Base-by-base conservation (phyloP, 2,329 filamentous ascomycete genomes). In the Calonectria pseudoturangicola region DNA sequence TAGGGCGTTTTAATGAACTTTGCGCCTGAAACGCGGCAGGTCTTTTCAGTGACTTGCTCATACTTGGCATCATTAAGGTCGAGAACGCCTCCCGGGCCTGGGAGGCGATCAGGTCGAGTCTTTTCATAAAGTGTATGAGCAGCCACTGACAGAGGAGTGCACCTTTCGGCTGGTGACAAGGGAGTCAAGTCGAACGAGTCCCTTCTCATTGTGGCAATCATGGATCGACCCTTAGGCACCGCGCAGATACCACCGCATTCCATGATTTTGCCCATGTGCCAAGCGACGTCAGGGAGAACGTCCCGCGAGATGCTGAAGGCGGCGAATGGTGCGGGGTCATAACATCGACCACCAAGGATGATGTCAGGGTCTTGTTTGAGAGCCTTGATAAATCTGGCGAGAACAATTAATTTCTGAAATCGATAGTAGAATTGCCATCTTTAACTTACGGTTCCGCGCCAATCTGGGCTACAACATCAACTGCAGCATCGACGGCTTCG, bases 71-170 rank as follows among this genome's bases (percentile, higher is more conserved):
- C 64, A 9, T 82, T 82, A 1, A 90, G 80, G 48, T 85, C 79
- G 1, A 90, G 82, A 33, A 81, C 77, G 0, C 88, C 89, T 1
- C 88, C 89, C 1, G 88, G 89, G 0, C 88, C 88, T 9, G 81
- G 76, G 3, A 90, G 80, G 1, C 85, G 76, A 74, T 90, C 88
- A 0, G 89, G 88, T 7, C 88, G 77, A 0, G 85, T 83, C 77
- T 90, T 90, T 79, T 90, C 88, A 67, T 90, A 90, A 30, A 90
- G 79, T 0, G 87, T 87, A 73, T 90, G 88, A 0, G 88, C 86
- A 0, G 88, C 88, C 0, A 90, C 88, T 1, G 85, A 86, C 0
- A 86, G 66, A 0, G 86, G 84, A 0, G 86, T 89, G 72, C 88
- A 90, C 15, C 82, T 79, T 4, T 84, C 82, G 0, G 71, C 73